Evolutionary conservation across 1,284 basidiomycete genomes (phyloP).

Genomic region (Malassezia brasiliensis): DNA sequence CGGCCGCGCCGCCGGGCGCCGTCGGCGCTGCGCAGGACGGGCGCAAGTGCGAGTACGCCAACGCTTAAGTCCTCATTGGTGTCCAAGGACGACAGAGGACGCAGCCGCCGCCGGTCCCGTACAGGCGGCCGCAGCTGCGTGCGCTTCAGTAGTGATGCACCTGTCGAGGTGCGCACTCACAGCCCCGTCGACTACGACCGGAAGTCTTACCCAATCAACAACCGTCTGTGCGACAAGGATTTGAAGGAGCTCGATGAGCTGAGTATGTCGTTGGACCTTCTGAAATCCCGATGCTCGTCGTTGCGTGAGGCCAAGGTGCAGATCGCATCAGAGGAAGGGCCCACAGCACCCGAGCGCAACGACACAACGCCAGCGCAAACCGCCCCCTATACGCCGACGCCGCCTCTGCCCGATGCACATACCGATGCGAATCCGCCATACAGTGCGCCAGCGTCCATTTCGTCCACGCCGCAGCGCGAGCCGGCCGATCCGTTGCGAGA

Average conservation of each 20-base stretch:
- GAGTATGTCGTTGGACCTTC: slow-evolving; percentile 43
- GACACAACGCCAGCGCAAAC: too few species aligned
- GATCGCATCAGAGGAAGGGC: not conserved
- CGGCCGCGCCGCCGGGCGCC: not conserved
- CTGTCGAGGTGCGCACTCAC: slow-evolving; percentile 39
- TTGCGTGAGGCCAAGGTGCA: not conserved
- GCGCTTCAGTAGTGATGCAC: slow-evolving; percentile 37
- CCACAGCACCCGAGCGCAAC: too few species aligned
- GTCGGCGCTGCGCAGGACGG: not conserved
- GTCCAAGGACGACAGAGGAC: slow-evolving; percentile 34
- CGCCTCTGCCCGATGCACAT: too few species aligned
- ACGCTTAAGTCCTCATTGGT: slow-evolving; percentile 27
- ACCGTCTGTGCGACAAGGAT: slow-evolving; percentile 37
- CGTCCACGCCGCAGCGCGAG: too few species aligned
- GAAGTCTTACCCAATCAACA: slow-evolving; percentile 39
- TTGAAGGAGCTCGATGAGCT: slow-evolving; percentile 42
- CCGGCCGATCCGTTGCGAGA: not conserved
- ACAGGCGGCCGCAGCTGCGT: slow-evolving; percentile 26
- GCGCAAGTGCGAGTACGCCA: slow-evolving; percentile 18
- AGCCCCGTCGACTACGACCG: slow-evolving; percentile 47
- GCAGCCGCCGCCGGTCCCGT: slow-evolving; percentile 17
- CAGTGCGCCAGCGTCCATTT: too few species aligned
- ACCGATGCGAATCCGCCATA: too few species aligned
- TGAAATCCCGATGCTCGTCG: slow-evolving; percentile 34
- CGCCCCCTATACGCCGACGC: too few species aligned